phyloP scores from a whole-genome alignment of 352 stramenopile species.

The Thalassiosira exigua region DNA sequence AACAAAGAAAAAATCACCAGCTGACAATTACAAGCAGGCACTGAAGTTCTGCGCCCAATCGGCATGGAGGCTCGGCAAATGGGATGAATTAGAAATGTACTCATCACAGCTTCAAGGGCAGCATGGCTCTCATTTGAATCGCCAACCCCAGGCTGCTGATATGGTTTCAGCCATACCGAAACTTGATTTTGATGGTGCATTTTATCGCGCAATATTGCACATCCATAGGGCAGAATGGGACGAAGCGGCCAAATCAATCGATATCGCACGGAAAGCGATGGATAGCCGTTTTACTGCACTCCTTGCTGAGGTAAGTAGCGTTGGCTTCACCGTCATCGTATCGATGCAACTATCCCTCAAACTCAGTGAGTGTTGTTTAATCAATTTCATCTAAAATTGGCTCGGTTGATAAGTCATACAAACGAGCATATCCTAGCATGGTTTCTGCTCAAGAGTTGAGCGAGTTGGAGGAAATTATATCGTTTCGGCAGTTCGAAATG shows the following conservation, averaged over 20 bases:
- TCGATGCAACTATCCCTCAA: no score
- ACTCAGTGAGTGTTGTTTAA: no score
- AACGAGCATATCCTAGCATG: conserved; percentile 94
- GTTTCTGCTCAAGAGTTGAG: conserved; percentile 96
- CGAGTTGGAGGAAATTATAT: conserved; percentile 98
- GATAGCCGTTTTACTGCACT: conserved; percentile 95
- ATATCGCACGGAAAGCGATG: conserved; percentile 91
- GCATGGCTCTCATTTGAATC: conserved; percentile 19
- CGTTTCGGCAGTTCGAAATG: conserved; percentile 90
- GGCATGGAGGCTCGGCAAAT: conserved; percentile 88
- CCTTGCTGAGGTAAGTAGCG: no score
- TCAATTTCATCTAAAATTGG: no score
- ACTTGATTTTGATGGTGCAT: conserved; percentile 86
- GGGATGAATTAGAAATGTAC: conserved; percentile 87
- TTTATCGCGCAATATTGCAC: conserved; percentile 91
- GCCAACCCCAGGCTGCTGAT: conserved; percentile 6
- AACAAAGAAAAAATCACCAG: conserved; percentile 44
- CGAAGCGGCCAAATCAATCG: conserved; percentile 90
- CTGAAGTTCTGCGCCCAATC: conserved; percentile 86
- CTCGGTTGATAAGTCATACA: no score
- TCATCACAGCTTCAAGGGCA: conserved; percentile 62
- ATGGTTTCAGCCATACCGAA: conserved; percentile 30
- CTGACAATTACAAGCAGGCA: conserved; percentile 74
- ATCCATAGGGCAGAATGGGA: conserved; percentile 94
- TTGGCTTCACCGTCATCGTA: no score